These are phyloP conservation scores for Rhododendron molle DNA, from an alignment of 148 eudicot genomes.

Conservation along the genomic window DNA sequence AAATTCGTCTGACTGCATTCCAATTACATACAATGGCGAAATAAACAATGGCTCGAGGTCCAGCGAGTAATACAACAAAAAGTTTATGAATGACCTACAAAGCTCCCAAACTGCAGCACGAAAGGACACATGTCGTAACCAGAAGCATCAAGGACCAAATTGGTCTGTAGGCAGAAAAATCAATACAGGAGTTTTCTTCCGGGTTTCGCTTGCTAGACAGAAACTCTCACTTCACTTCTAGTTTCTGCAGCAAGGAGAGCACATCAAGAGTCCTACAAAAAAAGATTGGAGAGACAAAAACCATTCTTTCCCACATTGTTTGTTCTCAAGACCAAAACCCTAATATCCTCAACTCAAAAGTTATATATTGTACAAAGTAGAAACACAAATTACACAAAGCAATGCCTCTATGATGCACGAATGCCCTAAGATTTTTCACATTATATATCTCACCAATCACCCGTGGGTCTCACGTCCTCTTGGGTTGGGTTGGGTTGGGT, in stretches of 20 bases:
- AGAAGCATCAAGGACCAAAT: neutral
- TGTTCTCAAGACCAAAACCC: neutral
- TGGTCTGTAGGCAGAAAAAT: neutral
- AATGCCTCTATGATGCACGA: slow-evolving; percentile 33
- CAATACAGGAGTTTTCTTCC: neutral
- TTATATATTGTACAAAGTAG: slow-evolving; percentile 19
- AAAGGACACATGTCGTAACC: neutral
- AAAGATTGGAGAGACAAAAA: neutral
- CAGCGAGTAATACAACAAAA: neutral
- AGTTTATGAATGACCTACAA: neutral
- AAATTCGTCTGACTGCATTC: neutral
- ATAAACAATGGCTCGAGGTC: neutral
- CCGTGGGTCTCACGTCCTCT: slow-evolving; percentile 13
- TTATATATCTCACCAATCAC: slow-evolving; percentile 30
- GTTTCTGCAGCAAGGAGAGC: neutral
- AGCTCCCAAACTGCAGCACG: neutral
- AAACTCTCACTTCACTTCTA: neutral
- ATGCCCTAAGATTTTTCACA: neutral
- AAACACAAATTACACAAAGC: slow-evolving; percentile 23
- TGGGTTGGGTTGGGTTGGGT: neutral
- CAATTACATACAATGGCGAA: neutral
- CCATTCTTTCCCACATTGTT: neutral
- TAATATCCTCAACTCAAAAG: slow-evolving; percentile 8
- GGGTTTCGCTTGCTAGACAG: neutral
- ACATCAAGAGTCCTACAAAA: neutral